Base-by-base conservation (phyloP, 75 land plant genomes). In the Pseudotsuga menziesii region DNA sequence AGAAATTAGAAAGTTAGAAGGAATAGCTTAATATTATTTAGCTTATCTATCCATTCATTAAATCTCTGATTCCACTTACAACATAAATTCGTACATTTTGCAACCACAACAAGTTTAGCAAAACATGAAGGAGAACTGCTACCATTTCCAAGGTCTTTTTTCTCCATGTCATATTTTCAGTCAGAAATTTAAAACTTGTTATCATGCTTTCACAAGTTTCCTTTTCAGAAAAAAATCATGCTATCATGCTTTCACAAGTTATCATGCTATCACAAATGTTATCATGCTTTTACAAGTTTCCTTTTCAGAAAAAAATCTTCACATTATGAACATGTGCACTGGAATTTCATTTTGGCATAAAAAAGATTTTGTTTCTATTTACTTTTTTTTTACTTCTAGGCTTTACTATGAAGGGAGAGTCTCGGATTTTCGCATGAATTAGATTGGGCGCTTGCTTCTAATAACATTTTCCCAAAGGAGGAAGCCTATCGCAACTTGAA, bases 371-470 rank as follows among this genome's bases (percentile, higher is more conserved):
- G 13, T 59, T 61, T 76, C 57, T 76, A 23, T 17, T 32, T 36
- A 26, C 2, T 17, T 39, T 32, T 15, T n/a, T n/a, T n/a, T 58
- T 32, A 22, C 44, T 29, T 66, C 14, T 1, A 25, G 36, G 25
- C 58, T 73, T 62, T 75, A 70, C 36, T 81, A 14, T 76, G 77
- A 80, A 89, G 93, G 82, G 93, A 89, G 77, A 77, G 85, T 39
- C 81, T 79, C 12, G 91, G 83, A 57, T 56, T 91, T 77, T 78
- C 81, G 35, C 83, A 89, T 83, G 88, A 85, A 32, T 84, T 87
- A 14, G 85, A 91, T 78, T 89, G 88, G 85, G 92, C 92, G 35
- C 83, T 91, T 61, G 82, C 89, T 75, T 82, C 84, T 61, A 85
- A 81, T 80, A 92, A 87, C 39, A 81, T 91, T 55, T 61, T 84